Evolutionary conservation across 2,329 filamentous ascomycete genomes (phyloP).

Genomic region (Fusarium torreyae): DNA sequence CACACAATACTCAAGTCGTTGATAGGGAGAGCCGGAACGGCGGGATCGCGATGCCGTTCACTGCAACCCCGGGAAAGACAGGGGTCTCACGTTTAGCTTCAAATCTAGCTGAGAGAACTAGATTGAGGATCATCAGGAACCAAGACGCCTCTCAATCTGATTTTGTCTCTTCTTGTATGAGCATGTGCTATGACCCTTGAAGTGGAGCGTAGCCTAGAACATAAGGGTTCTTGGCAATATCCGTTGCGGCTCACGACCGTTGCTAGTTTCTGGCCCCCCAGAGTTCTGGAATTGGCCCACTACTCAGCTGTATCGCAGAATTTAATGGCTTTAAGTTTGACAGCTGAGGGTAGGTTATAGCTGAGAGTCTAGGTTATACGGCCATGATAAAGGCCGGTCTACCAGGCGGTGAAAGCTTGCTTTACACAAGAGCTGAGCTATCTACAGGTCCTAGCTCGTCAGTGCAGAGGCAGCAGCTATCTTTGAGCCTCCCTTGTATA

Average conservation of each 20-base stretch:
- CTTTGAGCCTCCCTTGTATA: no score
- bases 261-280: background rate
- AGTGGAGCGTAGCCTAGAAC: background rate
- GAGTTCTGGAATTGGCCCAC: background rate
- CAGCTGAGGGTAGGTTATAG: no score
- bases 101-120: background rate
- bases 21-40: background rate
- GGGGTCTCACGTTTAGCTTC: background rate
- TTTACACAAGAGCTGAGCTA: no score
- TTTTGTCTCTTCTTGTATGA: background rate
- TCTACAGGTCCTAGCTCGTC: no score
- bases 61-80: slow-evolving; percentile 2
- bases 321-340: no score
- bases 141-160: slow-evolving; percentile 4
- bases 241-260: background rate
- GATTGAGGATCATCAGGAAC: background rate
- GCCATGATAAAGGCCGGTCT: no score
- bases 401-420: no score
- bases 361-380: no score
- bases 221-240: background rate
- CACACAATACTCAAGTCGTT: background rate
- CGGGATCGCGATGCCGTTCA: background rate
- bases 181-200: background rate
- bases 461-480: no score
- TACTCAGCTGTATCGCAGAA: background rate